phyloP scores from a whole-genome alignment of 257 asterid genomes.

The Nicotiana knightiana region DNA sequence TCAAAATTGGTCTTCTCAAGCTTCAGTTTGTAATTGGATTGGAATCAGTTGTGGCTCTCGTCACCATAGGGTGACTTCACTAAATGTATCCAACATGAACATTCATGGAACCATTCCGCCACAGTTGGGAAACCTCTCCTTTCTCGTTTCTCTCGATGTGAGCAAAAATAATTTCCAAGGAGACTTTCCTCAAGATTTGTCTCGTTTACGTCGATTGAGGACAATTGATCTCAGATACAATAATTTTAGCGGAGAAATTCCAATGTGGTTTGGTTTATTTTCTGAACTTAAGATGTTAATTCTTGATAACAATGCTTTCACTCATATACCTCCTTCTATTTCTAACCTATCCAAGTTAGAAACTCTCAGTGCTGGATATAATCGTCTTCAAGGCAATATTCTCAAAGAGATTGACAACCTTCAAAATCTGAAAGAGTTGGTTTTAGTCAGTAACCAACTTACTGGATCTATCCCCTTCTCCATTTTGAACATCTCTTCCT shows the following conservation, averaged over 20 bases:
- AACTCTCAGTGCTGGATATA: too few relatives aligned
- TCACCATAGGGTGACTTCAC: background rate
- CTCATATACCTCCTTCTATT: background rate
- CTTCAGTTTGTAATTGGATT: constrained; percentile 6
- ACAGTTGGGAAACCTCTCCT: constrained; percentile 15
- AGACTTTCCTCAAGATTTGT: background rate
- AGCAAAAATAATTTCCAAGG: constrained; percentile 22
- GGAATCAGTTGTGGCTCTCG: background rate
- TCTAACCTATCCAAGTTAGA: too few relatives aligned
- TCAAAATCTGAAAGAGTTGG: constrained; percentile 17
- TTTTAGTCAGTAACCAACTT: constrained; percentile 17
- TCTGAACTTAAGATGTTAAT: background rate
- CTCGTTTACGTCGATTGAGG: background rate
- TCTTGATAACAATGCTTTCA: background rate
- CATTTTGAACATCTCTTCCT: background rate
- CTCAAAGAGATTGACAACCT: constrained; percentile 14
- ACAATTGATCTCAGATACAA: constrained; percentile 4
- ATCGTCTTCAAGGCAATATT: too few relatives aligned
- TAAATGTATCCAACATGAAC: background rate
- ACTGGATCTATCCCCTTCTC: constrained; percentile 21
- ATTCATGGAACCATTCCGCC: background rate
- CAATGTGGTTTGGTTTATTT: constrained; percentile 9
- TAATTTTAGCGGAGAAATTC: constrained; percentile 14
- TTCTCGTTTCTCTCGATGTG: constrained; percentile 15
- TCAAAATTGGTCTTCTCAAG: background rate